These are phyloP conservation scores for Xylaria grammica DNA, from an alignment of 495 filamentous ascomycete species.

Conservation along the genomic window DNA sequence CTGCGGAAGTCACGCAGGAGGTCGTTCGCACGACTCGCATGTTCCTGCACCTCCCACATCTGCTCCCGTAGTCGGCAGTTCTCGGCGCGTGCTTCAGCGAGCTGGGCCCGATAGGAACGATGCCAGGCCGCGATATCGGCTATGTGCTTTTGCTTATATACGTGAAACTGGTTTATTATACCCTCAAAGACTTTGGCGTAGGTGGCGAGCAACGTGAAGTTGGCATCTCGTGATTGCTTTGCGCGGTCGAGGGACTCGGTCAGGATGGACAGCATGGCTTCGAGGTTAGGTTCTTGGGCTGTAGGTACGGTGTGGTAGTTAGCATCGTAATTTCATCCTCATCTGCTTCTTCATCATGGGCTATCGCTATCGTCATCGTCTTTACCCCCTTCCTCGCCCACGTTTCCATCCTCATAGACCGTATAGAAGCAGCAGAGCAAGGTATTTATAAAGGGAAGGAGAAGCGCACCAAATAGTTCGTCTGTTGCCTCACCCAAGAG, in stretches of 20 bases:
- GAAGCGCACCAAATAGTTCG: constrained; percentile 53
- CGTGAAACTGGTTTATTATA: constrained; percentile 59
- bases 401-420: background rate
- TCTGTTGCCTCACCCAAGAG: constrained; percentile 52
- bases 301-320: constrained; percentile 14
- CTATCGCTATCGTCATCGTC: background rate
- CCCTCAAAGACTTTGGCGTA: constrained; percentile 52
- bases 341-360: background rate
- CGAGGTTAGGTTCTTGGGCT: constrained; percentile 58
- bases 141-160: constrained; percentile 58
- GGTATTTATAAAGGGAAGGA: background rate
- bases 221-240: constrained; percentile 55
- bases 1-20: constrained; percentile 54
- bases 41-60: constrained; percentile 61
- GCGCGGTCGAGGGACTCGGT: constrained; percentile 58
- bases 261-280: constrained; percentile 56
- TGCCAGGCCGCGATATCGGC: constrained; percentile 60
- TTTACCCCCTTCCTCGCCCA: background rate
- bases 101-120: constrained; percentile 59
- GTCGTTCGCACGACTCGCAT: constrained; percentile 55
- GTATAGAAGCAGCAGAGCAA: too few species aligned
- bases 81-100: constrained; percentile 61
- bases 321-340: background rate
- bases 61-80: constrained; percentile 60
- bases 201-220: constrained; percentile 53